phyloP scores from a whole-genome alignment of 805 yeast species.

The Spencermartinsiella europaea region DNA sequence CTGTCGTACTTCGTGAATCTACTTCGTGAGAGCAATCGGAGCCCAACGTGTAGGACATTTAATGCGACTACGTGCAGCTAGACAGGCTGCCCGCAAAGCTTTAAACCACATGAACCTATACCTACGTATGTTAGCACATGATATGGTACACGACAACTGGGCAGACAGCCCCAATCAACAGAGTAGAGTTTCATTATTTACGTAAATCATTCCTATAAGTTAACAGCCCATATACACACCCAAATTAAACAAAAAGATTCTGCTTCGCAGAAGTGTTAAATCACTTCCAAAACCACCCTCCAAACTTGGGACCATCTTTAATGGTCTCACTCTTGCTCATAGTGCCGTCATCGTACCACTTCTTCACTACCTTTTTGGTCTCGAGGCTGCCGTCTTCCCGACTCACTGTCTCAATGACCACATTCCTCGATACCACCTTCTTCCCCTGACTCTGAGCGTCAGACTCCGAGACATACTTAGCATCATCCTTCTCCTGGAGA shows the following conservation, averaged over 20 bases:
- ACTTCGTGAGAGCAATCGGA: no score
- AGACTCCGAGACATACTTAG: slow-evolving; percentile 17
- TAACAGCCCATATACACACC: no score
- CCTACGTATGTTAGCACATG: no score
- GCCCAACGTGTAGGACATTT: no score
- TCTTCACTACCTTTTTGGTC: slow-evolving; percentile 27
- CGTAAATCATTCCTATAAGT: neutral
- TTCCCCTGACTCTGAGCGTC: slow-evolving; percentile 29
- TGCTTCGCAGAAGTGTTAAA: no score
- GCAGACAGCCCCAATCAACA: no score
- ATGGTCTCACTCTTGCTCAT: slow-evolving; percentile 25
- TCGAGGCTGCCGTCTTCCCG: slow-evolving; percentile 28
- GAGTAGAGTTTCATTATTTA: neutral
- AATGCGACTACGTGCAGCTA: no score
- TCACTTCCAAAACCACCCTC: slow-evolving; percentile 32
- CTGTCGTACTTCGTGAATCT: no score
- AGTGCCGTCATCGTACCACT: slow-evolving; percentile 32
- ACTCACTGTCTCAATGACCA: slow-evolving; percentile 23
- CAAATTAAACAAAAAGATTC: no score
- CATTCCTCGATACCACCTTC: slow-evolving; percentile 24
- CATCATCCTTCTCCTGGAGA: neutral
- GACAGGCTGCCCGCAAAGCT: no score
- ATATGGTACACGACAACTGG: no score
- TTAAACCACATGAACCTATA: no score
- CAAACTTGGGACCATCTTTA: slow-evolving; percentile 13